Conservation (phyloP, 2,329 filamentous ascomycete species). For the Chaetomiaceae sp. region DNA sequence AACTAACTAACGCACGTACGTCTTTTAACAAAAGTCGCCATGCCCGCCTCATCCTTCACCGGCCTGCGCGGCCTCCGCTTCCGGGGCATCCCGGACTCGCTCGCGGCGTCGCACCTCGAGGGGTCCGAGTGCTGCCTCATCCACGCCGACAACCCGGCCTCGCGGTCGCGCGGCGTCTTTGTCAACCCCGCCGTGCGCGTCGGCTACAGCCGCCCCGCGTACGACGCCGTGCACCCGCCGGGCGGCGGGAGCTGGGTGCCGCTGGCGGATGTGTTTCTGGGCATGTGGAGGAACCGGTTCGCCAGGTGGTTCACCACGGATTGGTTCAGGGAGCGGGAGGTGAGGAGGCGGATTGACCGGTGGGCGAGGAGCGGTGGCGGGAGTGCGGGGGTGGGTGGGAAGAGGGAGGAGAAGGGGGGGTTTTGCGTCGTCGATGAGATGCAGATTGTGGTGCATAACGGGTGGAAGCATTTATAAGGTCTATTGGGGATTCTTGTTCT, state of each 20-base stretch:
- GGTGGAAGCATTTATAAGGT: conserved; percentile 55
- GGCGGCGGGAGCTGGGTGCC: conserved; percentile 43
- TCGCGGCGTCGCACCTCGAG: conserved; percentile 62
- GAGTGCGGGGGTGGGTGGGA: no score
- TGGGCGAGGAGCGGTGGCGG: no score
- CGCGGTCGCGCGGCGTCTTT: conserved; percentile 51
- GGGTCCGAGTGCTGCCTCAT: conserved; percentile 77
- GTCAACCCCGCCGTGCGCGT: conserved; percentile 67
- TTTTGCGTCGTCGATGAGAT: conserved; percentile 56
- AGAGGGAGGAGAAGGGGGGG: conserved; percentile 40
- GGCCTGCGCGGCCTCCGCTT: conserved; percentile 44
- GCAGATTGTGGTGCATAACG: conserved; percentile 55
- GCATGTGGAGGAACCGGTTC: conserved; percentile 58
- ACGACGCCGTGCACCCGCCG: conserved; percentile 45
- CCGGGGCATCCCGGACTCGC: conserved; percentile 58
- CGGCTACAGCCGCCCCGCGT: conserved; percentile 55
- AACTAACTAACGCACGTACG: conserved; percentile 40
- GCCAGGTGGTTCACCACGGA: conserved; percentile 26
- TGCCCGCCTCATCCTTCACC: conserved; percentile 26
- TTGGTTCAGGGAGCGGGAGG: conserved; percentile 32
- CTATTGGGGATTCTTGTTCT: no score
- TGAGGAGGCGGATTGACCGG: conserved; percentile 39
- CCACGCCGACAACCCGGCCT: conserved; percentile 64
- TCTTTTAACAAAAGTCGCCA: conserved; percentile 23
- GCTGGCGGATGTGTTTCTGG: conserved; percentile 44